Percentiles rank a stretch among this genome's conserved stretches.
Evolutionary conservation across 306 rosid genomes (phyloP).

Genomic region (Gillenia trifoliata): DNA sequence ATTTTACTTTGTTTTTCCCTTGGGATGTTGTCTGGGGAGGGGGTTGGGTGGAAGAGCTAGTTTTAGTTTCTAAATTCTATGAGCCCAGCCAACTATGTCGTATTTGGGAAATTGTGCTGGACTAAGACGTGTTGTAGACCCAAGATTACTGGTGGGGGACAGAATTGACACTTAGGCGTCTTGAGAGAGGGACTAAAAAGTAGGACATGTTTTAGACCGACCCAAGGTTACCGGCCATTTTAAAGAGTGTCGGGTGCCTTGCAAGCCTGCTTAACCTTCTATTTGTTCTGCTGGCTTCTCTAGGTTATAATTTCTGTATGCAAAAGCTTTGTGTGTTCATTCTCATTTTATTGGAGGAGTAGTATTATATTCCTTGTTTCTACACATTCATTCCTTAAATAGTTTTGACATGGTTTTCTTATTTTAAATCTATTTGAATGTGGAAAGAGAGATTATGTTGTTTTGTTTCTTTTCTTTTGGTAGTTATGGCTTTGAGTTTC

Average conservation of each 20-base stretch:
- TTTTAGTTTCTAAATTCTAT: neutral
- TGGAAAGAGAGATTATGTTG: neutral
- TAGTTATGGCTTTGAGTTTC: slow-evolving; percentile 1
- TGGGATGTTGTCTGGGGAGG: neutral
- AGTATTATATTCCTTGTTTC: neutral
- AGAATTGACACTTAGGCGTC: neutral
- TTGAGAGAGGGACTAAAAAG: neutral
- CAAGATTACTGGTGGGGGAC: neutral
- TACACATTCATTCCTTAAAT: neutral
- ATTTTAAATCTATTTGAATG: neutral
- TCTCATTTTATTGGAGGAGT: neutral
- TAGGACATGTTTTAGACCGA: neutral
- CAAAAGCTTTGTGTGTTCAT: neutral
- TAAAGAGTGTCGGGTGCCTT: neutral
- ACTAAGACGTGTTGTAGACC: neutral
- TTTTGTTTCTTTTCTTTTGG: neutral
- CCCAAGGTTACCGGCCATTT: neutral
- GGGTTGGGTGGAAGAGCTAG: neutral
- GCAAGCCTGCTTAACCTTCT: neutral
- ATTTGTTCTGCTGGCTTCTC: neutral
- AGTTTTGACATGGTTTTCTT: neutral
- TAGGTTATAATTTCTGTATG: neutral
- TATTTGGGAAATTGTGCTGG: neutral
- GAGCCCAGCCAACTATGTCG: neutral
- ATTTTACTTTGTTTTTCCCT: neutral